Evolutionary conservation across 345 rosid genomes (phyloP), one percentile per base, ranked within the genome.

Genomic region (Melaleuca quinquenervia): DNA sequence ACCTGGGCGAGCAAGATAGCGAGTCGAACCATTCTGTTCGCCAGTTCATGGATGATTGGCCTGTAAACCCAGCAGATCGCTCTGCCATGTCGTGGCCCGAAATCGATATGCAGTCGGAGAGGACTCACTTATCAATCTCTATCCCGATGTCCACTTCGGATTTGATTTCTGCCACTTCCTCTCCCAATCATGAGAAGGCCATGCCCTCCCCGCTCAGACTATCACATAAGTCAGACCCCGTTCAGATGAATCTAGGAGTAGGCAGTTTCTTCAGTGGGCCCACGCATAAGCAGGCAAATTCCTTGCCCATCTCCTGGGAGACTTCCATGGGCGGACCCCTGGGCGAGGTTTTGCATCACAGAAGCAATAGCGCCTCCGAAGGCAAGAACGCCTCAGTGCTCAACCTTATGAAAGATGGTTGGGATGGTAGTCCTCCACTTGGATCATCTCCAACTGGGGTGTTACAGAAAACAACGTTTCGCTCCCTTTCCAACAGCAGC

Each of bases 401-500:
- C 41, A 90, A 92, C 86, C 91, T 92, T 11, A 88, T 91, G 94
- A 88, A 88, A 0, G 93, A 91, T 78, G 92, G 93, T 74, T 92
- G 97, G 94, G 95, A 92, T 16, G 85, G 75, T 36, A 93, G 94
- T 85, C 91, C 93, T 51, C 89, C 88, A 76, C 3, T 91, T 50
- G 89, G 92, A 85, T 93, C 95, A 27, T 95, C 98, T 18, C 98
- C 98, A 1, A 94, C 94, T 0, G 98, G 98, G 2, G 98, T 97
- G n/a, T 82, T 96, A 74, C 98, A 94, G 75, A 97, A 93, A 90
- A 87, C 94, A 20, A 85, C 94, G 6, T 94, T 95, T 52, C 94
- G 90, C 44, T 93, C 98, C 0, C 89, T 95, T 82, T 96, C 99
- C 2, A 96, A 95, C 87, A 94, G 96, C 88, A 96, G 99, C 84